Conservation (phyloP, 2,329 filamentous ascomycete genomes). For the Paramyrothecium roridum region DNA sequence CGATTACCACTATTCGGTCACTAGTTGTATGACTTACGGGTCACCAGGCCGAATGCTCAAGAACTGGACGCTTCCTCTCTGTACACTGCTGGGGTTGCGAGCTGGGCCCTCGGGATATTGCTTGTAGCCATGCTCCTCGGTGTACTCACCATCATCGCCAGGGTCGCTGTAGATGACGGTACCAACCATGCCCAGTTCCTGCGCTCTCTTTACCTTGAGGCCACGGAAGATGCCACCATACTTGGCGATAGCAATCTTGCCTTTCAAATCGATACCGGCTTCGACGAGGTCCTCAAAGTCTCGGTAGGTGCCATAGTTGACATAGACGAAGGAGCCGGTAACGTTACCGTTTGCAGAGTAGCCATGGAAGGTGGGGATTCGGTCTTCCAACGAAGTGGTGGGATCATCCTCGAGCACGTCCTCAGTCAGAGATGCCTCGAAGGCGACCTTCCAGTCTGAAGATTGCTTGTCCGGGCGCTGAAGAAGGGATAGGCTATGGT, state of each 20-base stretch:
- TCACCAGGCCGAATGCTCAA: conserved; percentile 68
- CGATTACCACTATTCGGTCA: not conserved
- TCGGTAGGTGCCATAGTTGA: conserved; percentile 83
- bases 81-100: conserved; percentile 82
- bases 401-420: conserved; percentile 81
- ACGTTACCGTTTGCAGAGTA: conserved; percentile 93
- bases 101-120: conserved; percentile 84
- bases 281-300: conserved; percentile 81
- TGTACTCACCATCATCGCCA: conserved; percentile 80
- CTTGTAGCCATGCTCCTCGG: conserved; percentile 75
- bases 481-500: conserved; percentile 66
- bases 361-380: conserved; percentile 89
- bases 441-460: conserved; percentile 59
- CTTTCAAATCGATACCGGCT: conserved; percentile 71
- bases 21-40: conserved; percentile 42
- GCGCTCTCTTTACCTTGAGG: conserved; percentile 87
- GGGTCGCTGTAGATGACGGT: conserved; percentile 83
- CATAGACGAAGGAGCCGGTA: conserved; percentile 81
- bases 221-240: conserved; percentile 88
- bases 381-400: conserved; percentile 67
- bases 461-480: conserved; percentile 33
- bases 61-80: conserved; percentile 83
- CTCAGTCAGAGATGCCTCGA: conserved; percentile 78
- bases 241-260: conserved; percentile 83
- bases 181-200: conserved; percentile 88